A percentile compares a stretch with the other conserved stretches of the same genome.
Evolutionary conservation across 768 basidiomycete genomes (phyloP).

Genomic region (Lepiota subincarnata): DNA sequence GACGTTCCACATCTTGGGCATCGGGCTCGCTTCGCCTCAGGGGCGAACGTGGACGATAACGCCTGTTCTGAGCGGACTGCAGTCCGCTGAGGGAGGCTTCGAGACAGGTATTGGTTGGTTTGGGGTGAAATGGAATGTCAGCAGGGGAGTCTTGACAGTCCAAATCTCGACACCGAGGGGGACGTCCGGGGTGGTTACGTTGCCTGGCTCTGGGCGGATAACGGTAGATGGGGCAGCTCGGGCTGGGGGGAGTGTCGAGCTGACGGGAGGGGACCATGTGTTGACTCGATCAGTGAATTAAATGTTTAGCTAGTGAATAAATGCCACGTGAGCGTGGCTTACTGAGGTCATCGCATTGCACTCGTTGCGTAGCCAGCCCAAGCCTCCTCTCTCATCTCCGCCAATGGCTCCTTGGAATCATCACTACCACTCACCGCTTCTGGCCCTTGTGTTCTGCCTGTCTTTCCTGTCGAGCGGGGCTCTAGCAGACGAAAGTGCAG

Average conservation of each 20-base stretch:
- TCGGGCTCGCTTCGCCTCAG: slow-evolving; percentile 42
- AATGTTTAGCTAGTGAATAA: background rate
- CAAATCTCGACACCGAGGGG: background rate
- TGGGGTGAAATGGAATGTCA: slow-evolving; percentile 39
- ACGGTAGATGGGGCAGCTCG: background rate
- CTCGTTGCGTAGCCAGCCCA: background rate
- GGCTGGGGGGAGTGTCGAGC: background rate
- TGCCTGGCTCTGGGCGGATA: slow-evolving; percentile 7
- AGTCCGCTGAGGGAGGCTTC: slow-evolving; percentile 46
- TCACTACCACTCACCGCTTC: slow-evolving; percentile 12
- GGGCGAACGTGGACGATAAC: slow-evolving; percentile 43
- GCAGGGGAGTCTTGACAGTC: background rate
- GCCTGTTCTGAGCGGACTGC: slow-evolving; percentile 37
- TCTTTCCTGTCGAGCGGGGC: slow-evolving; percentile 14
- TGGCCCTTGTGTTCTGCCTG: slow-evolving; percentile 10
- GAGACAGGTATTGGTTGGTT: slow-evolving; percentile 50
- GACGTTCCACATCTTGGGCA: slow-evolving; percentile 53
- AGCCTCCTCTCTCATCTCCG: background rate
- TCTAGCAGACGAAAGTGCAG: slow-evolving; percentile 33
- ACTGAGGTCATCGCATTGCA: slow-evolving; percentile 4
- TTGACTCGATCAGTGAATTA: background rate
- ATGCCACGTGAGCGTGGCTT: slow-evolving; percentile 8
- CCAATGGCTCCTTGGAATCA: slow-evolving; percentile 7
- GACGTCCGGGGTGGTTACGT: slow-evolving; percentile 5
- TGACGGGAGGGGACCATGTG: slow-evolving; percentile 6